These are phyloP conservation scores for Oryza officinalis DNA, from an alignment of 176 grass and related monocot species.

Conservation along the genomic window DNA sequence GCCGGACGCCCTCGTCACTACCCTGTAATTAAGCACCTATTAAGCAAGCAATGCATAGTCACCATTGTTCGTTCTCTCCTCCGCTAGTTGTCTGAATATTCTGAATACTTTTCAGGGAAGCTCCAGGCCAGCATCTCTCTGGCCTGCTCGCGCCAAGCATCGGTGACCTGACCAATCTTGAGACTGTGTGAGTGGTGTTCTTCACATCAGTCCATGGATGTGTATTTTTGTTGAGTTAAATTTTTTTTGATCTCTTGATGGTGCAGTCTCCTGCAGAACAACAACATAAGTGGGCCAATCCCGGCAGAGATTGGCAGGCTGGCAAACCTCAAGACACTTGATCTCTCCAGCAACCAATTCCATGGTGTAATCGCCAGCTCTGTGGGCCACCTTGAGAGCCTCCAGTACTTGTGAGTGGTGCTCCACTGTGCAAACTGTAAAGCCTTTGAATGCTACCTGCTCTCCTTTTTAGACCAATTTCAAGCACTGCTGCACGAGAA, in stretches of 20 bases:
- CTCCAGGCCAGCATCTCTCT: conserved; percentile 74
- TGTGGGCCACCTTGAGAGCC: conserved; percentile 68
- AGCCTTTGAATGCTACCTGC: background rate
- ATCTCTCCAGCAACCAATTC: conserved; percentile 85
- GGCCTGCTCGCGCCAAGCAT: conserved; percentile 73
- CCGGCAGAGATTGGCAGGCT: conserved; percentile 81
- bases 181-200: conserved; percentile 56
- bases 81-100: background rate
- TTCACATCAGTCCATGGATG: background rate
- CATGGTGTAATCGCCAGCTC: conserved; percentile 61
- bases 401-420: conserved; percentile 80
- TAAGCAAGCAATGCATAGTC: background rate
- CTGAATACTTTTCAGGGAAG: conserved; percentile 41
- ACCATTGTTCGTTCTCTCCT: background rate
- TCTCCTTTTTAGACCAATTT: background rate
- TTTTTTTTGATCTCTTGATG: background rate
- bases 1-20: conserved; percentile 48
- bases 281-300: conserved; percentile 72
- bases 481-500: background rate
- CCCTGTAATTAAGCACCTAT: conserved; percentile 42
- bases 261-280: conserved; percentile 82
- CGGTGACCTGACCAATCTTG: conserved; percentile 77
- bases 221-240: background rate
- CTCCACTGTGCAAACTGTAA: background rate
- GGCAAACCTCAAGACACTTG: conserved; percentile 65